Evolutionary conservation across 140 eudicot genomes (phyloP).

Genomic region (Bidens hawaiensis): DNA sequence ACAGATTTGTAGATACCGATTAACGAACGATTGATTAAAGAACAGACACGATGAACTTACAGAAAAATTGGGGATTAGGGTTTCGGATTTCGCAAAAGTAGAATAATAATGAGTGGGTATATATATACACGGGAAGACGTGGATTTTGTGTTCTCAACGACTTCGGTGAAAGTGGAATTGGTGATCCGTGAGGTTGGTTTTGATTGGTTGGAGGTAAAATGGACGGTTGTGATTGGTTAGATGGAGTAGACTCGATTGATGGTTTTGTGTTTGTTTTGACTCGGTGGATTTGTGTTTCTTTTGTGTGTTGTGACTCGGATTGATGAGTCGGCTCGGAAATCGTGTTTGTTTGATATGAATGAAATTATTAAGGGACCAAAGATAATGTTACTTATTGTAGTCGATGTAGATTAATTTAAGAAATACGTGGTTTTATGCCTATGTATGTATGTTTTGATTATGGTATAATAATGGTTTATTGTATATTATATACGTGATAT

Average conservation of each 20-base stretch:
- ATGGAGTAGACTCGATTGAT: slow-evolving; percentile 22
- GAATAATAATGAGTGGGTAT: background rate
- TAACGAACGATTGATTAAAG: background rate
- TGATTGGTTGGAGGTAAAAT: slow-evolving; percentile 21
- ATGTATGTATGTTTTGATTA: too few species aligned
- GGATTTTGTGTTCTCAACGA: slow-evolving; percentile 10
- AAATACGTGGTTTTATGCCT: too few species aligned
- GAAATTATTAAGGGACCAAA: too few species aligned
- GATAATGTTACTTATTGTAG: too few species aligned
- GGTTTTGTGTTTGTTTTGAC: slow-evolving; percentile 45
- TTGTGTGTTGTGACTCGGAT: background rate
- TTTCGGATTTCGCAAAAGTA: background rate
- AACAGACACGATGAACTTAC: too few species aligned
- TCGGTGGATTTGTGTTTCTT: slow-evolving; percentile 21
- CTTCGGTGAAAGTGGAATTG: background rate
- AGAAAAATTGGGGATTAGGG: slow-evolving; percentile 11
- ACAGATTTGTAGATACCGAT: background rate
- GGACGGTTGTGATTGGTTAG: slow-evolving; percentile 28
- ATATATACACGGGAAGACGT: slow-evolving; percentile 24
- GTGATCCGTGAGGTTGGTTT: slow-evolving; percentile 27
- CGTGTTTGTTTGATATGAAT: too few species aligned
- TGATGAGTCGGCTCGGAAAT: too few species aligned
- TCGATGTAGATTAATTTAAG: too few species aligned
- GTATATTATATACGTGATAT: too few species aligned
- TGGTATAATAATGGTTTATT: too few species aligned